phyloP scores from a whole-genome alignment of 371 early-diverging fungal species.

The Mortierella polycephala region DNA sequence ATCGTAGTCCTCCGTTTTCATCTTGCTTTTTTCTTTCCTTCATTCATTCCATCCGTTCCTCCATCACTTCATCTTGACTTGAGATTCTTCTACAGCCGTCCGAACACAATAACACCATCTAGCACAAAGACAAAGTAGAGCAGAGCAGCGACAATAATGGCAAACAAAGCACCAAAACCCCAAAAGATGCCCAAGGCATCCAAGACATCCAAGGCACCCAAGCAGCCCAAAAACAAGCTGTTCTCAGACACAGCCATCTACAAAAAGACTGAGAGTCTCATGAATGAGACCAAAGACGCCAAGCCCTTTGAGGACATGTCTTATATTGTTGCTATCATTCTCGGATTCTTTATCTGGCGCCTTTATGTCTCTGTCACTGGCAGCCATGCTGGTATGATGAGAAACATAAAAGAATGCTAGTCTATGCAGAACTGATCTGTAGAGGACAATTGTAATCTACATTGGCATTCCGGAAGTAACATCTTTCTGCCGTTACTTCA shows the following conservation, averaged over 20 bases:
- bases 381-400: slow-evolving; percentile 14
- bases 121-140: too few relatives aligned
- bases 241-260: slow-evolving; percentile 7
- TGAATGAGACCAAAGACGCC: slow-evolving; percentile 19
- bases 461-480: not conserved
- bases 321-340: slow-evolving; percentile 12
- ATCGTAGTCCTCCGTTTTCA: too few relatives aligned
- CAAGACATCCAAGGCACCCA: slow-evolving; percentile 17
- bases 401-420: not conserved
- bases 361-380: slow-evolving; percentile 17
- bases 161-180: slow-evolving; percentile 17
- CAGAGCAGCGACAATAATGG: not conserved
- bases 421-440: too few relatives aligned
- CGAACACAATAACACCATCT: too few relatives aligned
- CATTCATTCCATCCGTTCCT: too few relatives aligned
- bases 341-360: slow-evolving; percentile 41
- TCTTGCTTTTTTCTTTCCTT: too few relatives aligned
- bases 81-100: too few relatives aligned
- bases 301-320: slow-evolving; percentile 44
- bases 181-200: slow-evolving; percentile 11
- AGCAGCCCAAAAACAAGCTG: slow-evolving; percentile 13
- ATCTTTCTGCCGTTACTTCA: not conserved
- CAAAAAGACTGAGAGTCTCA: slow-evolving; percentile 3
- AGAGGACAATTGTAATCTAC: not conserved
- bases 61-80: too few relatives aligned